Conservation (phyloP, 768 basidiomycete genomes). For the Cystofilobasidium macerans region DNA sequence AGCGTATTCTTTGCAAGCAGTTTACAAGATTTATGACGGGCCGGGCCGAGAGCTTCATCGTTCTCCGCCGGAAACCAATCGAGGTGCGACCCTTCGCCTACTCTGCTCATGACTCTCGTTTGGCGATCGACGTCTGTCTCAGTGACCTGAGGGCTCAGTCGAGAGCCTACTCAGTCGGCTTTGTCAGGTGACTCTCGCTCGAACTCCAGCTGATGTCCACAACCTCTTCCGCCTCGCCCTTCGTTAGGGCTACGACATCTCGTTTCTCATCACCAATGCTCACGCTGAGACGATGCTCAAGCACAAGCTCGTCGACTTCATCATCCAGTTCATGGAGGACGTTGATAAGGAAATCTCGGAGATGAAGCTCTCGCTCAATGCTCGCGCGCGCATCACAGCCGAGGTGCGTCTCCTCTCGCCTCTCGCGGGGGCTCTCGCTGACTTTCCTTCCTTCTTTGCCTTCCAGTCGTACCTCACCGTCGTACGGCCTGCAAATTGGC, state of each 20-base stretch:
- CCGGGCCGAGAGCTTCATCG: constrained; percentile 92
- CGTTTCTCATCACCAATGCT: constrained; percentile 92
- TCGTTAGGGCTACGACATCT: constrained; percentile 87
- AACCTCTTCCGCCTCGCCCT: background rate
- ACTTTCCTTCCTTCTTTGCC: background rate
- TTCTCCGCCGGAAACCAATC: constrained; percentile 87
- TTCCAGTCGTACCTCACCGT: constrained; percentile 18
- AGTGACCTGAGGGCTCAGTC: no score
- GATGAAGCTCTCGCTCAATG: constrained; percentile 95
- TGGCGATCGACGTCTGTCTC: no score
- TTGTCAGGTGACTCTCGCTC: no score
- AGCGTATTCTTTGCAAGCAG: constrained; percentile 90
- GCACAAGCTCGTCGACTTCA: constrained; percentile 99
- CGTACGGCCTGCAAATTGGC: background rate
- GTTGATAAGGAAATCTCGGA: constrained; percentile 99
- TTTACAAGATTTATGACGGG: constrained; percentile 99
- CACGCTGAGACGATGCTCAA: constrained; percentile 98
- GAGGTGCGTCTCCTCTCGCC: constrained; percentile 42
- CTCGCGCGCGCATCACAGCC: constrained; percentile 89
- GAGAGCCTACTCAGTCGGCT: no score
- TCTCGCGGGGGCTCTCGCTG: background rate
- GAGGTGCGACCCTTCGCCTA: constrained; percentile 45
- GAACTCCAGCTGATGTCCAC: no score
- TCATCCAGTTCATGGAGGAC: constrained; percentile 99
- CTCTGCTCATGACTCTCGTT: background rate